phyloP scores from a whole-genome alignment of 2,329 filamentous ascomycete genomes.

The Colletotrichum eremochloae region DNA sequence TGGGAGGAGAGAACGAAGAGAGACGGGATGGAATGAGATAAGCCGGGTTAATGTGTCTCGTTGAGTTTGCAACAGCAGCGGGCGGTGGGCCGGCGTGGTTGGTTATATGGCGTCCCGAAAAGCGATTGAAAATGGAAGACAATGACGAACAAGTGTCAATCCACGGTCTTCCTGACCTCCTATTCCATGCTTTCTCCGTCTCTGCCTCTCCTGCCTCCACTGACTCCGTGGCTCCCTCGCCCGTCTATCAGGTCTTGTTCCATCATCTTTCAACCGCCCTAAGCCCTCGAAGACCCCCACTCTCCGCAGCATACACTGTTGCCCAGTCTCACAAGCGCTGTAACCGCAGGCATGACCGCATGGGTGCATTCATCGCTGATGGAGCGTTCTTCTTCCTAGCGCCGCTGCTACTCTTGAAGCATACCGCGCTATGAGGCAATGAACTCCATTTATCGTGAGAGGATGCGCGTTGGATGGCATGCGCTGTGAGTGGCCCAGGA shows the following conservation, averaged over 20 bases:
- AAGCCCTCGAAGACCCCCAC: slow-evolving; percentile 6
- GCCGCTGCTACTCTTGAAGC: slow-evolving; percentile 35
- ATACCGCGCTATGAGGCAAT: slow-evolving; percentile 35
- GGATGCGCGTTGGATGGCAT: slow-evolving; percentile 29
- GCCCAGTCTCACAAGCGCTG: slow-evolving; percentile 25
- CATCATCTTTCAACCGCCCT: slow-evolving; percentile 3
- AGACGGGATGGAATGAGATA: not conserved
- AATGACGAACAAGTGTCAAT: slow-evolving; percentile 21
- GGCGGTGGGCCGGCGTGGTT: slow-evolving; percentile 17
- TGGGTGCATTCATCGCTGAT: slow-evolving; percentile 36
- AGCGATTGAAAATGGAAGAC: slow-evolving; percentile 13
- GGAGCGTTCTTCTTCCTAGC: slow-evolving; percentile 25
- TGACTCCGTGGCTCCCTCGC: slow-evolving; percentile 11
- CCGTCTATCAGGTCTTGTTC: slow-evolving; percentile 3
- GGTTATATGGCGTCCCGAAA: slow-evolving; percentile 21
- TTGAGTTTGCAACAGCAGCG: slow-evolving; percentile 14
- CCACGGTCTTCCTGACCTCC: slow-evolving; percentile 30
- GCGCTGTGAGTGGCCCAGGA: slow-evolving; percentile 34
- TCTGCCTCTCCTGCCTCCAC: not conserved
- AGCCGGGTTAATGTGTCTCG: slow-evolving; percentile 27
- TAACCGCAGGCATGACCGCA: slow-evolving; percentile 22
- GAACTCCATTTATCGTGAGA: slow-evolving; percentile 38
- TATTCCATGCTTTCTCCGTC: slow-evolving; percentile 10
- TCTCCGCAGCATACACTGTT: slow-evolving; percentile 1
- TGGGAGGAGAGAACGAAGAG: not conserved